These are phyloP conservation scores for Linnemannia elongata DNA, from an alignment of 192 early-diverging fungal species.

Conservation along the genomic window DNA sequence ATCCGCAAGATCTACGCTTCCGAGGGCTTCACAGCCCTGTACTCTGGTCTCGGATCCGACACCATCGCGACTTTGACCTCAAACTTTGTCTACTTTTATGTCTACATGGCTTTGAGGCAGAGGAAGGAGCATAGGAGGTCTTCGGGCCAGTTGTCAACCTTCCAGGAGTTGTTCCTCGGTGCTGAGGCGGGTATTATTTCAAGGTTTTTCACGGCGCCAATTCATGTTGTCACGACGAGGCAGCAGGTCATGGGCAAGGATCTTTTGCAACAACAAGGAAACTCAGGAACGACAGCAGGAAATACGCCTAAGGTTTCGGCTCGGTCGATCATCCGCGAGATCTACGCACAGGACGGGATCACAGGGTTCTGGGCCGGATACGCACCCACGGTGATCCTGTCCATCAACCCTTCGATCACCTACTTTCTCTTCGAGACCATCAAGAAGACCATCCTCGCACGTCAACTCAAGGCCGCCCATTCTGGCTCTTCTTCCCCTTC, in stretches of 20 bases:
- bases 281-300: not conserved
- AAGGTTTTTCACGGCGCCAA: conserved; percentile 64
- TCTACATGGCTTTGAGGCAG: conserved; percentile 61
- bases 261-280: not conserved
- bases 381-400: conserved; percentile 61
- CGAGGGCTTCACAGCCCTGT: conserved; percentile 61
- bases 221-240: conserved; percentile 64
- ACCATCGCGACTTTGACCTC: conserved; percentile 64
- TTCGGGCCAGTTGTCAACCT: conserved; percentile 52
- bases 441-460: conserved; percentile 37
- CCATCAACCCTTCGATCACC: conserved; percentile 66
- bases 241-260: conserved; percentile 57
- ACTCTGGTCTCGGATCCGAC: conserved; percentile 61
- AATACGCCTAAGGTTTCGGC: conserved; percentile 21
- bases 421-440: conserved; percentile 66
- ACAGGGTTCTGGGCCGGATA: conserved; percentile 66
- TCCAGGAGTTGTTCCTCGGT: conserved; percentile 65
- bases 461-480: conserved; percentile 15
- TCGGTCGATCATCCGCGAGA: conserved; percentile 51
- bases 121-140: conserved; percentile 59
- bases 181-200: conserved; percentile 65
- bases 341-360: conserved; percentile 60
- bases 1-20: conserved; percentile 47
- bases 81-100: conserved; percentile 67
- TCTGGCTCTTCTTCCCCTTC: not conserved